phyloP scores from a whole-genome alignment of 164 flowering plant species.

The Vitis rupestris region DNA sequence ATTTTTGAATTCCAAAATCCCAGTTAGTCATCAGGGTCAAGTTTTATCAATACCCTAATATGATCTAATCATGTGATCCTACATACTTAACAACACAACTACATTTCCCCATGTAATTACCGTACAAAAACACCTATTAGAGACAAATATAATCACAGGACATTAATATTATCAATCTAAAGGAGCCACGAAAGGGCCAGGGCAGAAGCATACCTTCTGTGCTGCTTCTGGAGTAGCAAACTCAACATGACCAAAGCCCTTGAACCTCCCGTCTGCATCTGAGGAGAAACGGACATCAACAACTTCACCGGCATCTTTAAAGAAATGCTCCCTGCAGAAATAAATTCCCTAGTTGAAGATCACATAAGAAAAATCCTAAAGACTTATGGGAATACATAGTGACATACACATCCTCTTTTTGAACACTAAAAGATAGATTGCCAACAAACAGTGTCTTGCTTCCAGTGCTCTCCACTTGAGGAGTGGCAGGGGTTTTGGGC shows the following conservation, averaged over 20 bases:
- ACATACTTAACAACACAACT: too few relatives aligned
- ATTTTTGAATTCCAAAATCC: too few relatives aligned
- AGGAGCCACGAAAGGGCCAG: background rate
- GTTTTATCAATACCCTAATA: too few relatives aligned
- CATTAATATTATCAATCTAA: background rate
- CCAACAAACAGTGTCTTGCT: conserved; percentile 77
- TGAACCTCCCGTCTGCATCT: conserved; percentile 49
- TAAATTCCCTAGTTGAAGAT: background rate
- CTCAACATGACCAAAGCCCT: conserved; percentile 93
- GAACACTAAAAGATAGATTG: conserved; percentile 57
- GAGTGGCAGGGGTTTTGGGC: conserved; percentile 68
- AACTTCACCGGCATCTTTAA: conserved; percentile 65
- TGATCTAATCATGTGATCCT: too few relatives aligned
- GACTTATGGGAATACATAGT: background rate
- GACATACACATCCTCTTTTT: conserved; percentile 67
- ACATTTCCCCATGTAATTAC: too few relatives aligned
- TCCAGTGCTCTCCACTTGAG: conserved; percentile 35
- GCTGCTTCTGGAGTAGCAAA: conserved; percentile 70
- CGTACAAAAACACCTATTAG: too few relatives aligned
- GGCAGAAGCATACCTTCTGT: conserved; percentile 38
- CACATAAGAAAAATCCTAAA: background rate
- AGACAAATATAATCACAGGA: too few relatives aligned
- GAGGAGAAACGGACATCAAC: conserved; percentile 63
- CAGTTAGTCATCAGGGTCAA: too few relatives aligned
- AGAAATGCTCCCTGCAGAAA: conserved; percentile 57